These are phyloP conservation scores for Hordeum pubiflorum DNA, from an alignment of 202 grass and related monocot genomes.

Conservation along the genomic window DNA sequence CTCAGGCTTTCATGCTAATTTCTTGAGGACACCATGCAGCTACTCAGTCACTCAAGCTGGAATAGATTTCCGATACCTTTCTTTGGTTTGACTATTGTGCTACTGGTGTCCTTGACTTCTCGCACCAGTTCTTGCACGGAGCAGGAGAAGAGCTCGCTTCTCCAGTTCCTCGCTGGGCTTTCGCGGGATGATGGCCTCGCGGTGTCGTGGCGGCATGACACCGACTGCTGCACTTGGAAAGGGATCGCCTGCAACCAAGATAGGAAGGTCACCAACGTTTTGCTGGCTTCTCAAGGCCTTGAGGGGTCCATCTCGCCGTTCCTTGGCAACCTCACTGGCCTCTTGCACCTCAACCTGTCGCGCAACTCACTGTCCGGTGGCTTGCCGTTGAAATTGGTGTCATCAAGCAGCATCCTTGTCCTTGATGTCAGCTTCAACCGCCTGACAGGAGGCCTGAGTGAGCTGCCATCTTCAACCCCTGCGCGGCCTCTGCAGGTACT, in stretches of 20 bases:
- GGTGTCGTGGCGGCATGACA: neutral
- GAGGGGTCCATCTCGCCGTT: slow-evolving; percentile 27
- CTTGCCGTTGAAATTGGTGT: slow-evolving; percentile 18
- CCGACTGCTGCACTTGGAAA: slow-evolving; percentile 47
- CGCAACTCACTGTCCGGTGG: slow-evolving; percentile 14
- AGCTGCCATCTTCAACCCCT: neutral
- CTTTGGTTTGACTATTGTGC: neutral
- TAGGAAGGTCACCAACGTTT: slow-evolving; percentile 9
- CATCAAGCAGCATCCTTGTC: neutral
- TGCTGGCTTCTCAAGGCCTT: slow-evolving; percentile 16
- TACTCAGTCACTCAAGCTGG: neutral
- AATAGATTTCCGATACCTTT: neutral
- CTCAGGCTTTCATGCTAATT: neutral
- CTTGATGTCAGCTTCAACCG: too few relatives aligned
- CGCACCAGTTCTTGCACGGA: slow-evolving; percentile 15
- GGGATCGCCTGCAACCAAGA: slow-evolving; percentile 28
- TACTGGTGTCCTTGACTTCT: neutral
- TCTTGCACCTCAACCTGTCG: slow-evolving; percentile 38
- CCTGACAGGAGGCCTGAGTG: slow-evolving; percentile 13
- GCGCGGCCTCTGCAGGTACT: slow-evolving; percentile 1
- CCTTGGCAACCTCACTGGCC: slow-evolving; percentile 27
- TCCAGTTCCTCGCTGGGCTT: slow-evolving; percentile 21
- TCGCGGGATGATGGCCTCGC: neutral
- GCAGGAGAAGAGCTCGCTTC: slow-evolving; percentile 31
- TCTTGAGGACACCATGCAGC: slow-evolving; percentile 18